Evolutionary conservation across 257 asterid genomes (phyloP).

Genomic region (Salvia rosmarinus): DNA sequence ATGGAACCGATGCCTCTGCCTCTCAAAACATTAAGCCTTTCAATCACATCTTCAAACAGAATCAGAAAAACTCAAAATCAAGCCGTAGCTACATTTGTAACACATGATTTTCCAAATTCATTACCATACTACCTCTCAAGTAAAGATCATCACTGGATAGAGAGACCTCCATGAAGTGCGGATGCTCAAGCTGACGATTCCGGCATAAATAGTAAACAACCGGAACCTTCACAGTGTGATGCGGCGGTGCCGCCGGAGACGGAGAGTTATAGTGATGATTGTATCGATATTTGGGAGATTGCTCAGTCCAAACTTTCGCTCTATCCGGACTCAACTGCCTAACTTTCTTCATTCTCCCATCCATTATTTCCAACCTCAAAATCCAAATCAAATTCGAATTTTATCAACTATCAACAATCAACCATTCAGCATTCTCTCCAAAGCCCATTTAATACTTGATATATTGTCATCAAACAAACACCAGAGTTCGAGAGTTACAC

Average conservation of each 20-base stretch:
- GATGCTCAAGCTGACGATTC: constrained; percentile 94
- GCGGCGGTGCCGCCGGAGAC: constrained; percentile 23
- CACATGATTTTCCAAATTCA: not conserved
- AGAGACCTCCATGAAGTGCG: constrained; percentile 95
- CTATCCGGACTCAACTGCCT: constrained; percentile 81
- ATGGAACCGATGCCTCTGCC: constrained; percentile 90
- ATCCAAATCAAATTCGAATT: constrained; percentile 24
- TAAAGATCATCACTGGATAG: constrained; percentile 75
- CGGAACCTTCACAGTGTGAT: constrained; percentile 48
- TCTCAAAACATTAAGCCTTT: constrained; percentile 78
- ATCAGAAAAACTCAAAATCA: constrained; percentile 1
- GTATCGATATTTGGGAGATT: constrained; percentile 73
- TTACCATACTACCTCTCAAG: constrained; percentile 74
- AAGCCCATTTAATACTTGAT: not conserved
- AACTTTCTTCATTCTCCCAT: constrained; percentile 63
- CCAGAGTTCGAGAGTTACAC: not conserved
- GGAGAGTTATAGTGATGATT: constrained; percentile 31
- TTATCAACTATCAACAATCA: not conserved
- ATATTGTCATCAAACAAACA: not conserved
- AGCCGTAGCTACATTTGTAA: not conserved
- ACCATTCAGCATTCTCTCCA: not conserved
- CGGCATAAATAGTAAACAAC: constrained; percentile 85
- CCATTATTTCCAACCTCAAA: constrained; percentile 41
- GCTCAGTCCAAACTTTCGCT: constrained; percentile 89
- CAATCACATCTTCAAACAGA: constrained; percentile 74